Conservation (phyloP, 148 eudicot genomes). For the Arctostaphylos glauca region DNA sequence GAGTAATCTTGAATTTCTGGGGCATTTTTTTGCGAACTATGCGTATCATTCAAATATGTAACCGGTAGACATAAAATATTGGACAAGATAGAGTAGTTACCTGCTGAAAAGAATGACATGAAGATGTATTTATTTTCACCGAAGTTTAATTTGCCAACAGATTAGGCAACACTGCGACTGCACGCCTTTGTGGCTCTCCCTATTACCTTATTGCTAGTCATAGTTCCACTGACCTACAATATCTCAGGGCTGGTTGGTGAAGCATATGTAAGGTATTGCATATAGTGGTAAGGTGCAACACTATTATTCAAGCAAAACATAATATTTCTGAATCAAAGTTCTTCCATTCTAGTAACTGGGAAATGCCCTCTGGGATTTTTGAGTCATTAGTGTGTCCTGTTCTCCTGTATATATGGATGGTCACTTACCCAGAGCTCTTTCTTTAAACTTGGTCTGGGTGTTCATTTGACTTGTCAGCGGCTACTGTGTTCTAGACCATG, state of each 20-base stretch:
- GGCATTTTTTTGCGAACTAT: neutral
- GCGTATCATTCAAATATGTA: neutral
- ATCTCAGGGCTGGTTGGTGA: neutral
- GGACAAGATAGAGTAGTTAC: neutral
- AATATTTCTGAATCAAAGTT: neutral
- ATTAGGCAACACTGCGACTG: neutral
- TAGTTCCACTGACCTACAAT: neutral
- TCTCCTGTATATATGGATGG: too few species aligned
- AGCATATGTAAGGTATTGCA: neutral
- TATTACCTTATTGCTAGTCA: neutral
- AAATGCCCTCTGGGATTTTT: neutral
- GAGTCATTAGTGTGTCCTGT: neutral
- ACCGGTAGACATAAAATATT: neutral
- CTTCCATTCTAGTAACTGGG: neutral
- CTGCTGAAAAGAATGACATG: neutral
- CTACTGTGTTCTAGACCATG: neutral
- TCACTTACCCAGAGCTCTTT: neutral
- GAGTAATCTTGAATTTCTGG: neutral
- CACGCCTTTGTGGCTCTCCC: neutral
- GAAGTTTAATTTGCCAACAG: neutral
- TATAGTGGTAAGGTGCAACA: neutral
- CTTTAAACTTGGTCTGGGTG: neutral
- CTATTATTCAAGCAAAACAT: neutral
- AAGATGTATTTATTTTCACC: neutral
- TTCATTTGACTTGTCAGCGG: neutral